A percentile compares a stretch with the other conserved stretches of the same genome.
phyloP scores from a whole-genome alignment of 2,329 filamentous ascomycete species.

The Arthrobotrys megalospora region DNA sequence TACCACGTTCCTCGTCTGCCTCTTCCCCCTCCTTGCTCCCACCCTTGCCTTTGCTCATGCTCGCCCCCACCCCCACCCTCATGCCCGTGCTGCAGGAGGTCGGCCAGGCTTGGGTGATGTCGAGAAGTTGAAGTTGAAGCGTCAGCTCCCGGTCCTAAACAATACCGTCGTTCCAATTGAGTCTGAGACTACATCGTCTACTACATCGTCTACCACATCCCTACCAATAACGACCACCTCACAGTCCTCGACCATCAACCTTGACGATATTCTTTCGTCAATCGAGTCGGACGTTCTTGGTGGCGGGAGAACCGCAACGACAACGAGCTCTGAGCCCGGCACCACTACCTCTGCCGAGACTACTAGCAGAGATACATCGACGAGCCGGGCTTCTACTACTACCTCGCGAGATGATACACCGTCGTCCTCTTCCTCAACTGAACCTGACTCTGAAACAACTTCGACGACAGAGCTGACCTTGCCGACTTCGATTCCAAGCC shows the following conservation, averaged over 20 bases:
- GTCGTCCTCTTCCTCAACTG: conserved; percentile 18
- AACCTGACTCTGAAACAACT: conserved; percentile 12
- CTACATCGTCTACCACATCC: conserved; percentile 51
- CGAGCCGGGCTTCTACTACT: conserved; percentile 21
- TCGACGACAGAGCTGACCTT: not conserved
- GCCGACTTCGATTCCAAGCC: conserved; percentile 23
- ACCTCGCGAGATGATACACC: conserved; percentile 25
- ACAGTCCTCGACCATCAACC: conserved; percentile 27
- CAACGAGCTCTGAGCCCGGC: conserved; percentile 52
- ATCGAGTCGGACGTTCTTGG: conserved; percentile 49
- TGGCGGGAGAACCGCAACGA: conserved; percentile 34
- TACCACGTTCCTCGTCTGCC: conserved; percentile 51
- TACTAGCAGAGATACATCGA: conserved; percentile 24
- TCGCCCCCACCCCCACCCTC: conserved; percentile 49
- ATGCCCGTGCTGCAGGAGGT: conserved; percentile 24
- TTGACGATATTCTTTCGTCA: conserved; percentile 46
- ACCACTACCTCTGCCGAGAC: conserved; percentile 42
- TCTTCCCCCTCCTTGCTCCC: conserved; percentile 54
- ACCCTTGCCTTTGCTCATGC: conserved; percentile 55
- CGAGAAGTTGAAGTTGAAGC: conserved; percentile 45
- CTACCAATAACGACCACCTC: conserved; percentile 18
- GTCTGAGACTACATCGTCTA: conserved; percentile 20
- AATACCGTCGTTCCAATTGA: conserved; percentile 30
- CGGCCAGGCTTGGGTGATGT: conserved; percentile 25
- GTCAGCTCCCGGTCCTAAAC: conserved; percentile 36